Evolutionary conservation across 208 protist genomes (phyloP), one percentile per base, ranked within the genome.

Genomic region (Angomonas deanei): DNA sequence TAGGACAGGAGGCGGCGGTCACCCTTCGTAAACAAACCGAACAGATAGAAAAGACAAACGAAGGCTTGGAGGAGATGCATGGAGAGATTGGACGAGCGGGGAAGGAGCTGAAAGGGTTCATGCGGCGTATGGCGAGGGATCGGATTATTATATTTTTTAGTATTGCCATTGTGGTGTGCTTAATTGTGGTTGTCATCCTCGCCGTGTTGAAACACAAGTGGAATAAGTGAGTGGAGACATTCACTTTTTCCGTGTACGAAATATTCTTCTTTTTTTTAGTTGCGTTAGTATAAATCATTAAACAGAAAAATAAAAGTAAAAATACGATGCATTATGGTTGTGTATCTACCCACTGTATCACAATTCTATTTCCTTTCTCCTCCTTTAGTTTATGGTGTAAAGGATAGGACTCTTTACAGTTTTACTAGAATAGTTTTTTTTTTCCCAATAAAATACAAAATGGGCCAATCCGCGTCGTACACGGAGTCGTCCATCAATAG

Each of bases 91-190:
- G 61, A 1, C 74, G 71, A 28, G 76, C 70, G 2, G 65, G 70
- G 31, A 64, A 61, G 32, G 76, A 82, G 61, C 39, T 86, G 39
- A 80, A 81, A 62, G 69, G 72, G 2, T 82, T 96, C 61, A 79
- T 96, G 73, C 69, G 83, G 13, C 80, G 86, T 2, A 93, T 96
- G 84, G 77, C 80, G 58, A 66, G 78, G 21, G 90, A 96, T 58
- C 86, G 80, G 28, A 82, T 96, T 38, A 86, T 96, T 59, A 81
- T 96, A 28, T 93, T 81, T 62, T 93, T 93, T 47, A 52, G 64
- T 8, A 67, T 93, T 21, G 69, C 86, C 36, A 87, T 93, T 68
- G 49, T 92, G 4, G 63, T 92, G n/a, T 88, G 83, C 33, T 70
- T 96, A 42, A 88, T 96, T 52, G 61, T 82, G 36, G 82, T 88